Evolutionary conservation across 2,329 filamentous ascomycete species (phyloP), one percentile per base, ranked within the genome.

Genomic region (Cytospora chrysosperma): DNA sequence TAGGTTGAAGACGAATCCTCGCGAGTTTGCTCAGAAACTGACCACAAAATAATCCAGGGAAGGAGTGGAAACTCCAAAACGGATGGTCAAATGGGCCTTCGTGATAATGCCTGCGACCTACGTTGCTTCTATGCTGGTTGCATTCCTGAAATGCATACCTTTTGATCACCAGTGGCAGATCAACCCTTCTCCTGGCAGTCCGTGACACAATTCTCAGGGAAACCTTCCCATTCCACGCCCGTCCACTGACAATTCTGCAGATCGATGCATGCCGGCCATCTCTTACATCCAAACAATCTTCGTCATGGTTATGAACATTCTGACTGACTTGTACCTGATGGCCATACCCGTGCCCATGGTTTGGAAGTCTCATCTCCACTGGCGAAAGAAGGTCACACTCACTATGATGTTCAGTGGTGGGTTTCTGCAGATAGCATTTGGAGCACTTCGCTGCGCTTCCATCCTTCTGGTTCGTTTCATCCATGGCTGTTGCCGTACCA

Each of bases 131-230:
- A 71, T 81, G 34, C 74, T 77, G 13, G 76, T 77, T 0, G 79
- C 79, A 32, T 75, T 81, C 13, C 73, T 81, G 27, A 78, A 78
- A 10, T 82, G 79, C 56, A 61, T 68, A 0, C 79, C 81, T 0
- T 75, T 80, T 52, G 64, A 76, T 51, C 76, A 78, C 50, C 80
- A 81, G 52, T 82, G 78, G 78, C 79, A 84, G 69, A 83, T 84
- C 30, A 69, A 79, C 59, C 81, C 81, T 1, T 66, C 80, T 24
- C 81, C 81, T 3, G 79, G 80, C 15, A 81, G 78, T 81, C 62
- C 68, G 78, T 75, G n/a, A 4, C 21, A 13, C 7, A 19, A 28
- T 27, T 54, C 32, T 24, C 21, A 24, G 12, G 17, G 13, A 24
- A 7, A n/a, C n/a, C n/a, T n/a, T 24, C 3, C 34, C 1, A 21